Evolutionary conservation across 352 stramenopile genomes (phyloP).

Genomic region (Pythium phragmitis): DNA sequence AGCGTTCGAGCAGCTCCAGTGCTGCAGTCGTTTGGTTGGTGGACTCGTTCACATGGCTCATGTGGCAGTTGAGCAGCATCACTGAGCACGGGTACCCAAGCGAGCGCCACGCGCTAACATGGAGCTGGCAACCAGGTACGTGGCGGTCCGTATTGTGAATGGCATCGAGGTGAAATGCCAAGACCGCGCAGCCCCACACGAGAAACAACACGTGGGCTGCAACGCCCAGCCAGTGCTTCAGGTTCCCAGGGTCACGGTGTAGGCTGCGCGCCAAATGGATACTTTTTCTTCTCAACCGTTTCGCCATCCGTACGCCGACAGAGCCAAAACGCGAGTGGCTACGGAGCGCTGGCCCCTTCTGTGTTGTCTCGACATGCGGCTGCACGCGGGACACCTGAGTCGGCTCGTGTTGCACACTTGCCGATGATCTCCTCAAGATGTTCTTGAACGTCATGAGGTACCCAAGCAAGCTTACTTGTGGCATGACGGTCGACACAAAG

Average conservation of each 20-base stretch:
- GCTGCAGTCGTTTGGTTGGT: not conserved
- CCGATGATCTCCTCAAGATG: slow-evolving; percentile 1
- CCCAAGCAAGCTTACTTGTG: slow-evolving; percentile 10
- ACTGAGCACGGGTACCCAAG: slow-evolving; percentile 16
- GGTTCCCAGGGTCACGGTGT: no score
- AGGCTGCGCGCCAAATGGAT: no score
- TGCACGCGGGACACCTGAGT: not conserved
- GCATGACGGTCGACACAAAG: slow-evolving; percentile 17
- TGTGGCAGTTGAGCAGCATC: slow-evolving; percentile 24
- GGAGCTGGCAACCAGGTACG: slow-evolving; percentile 4
- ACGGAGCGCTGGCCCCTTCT: no score
- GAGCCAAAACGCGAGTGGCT: no score
- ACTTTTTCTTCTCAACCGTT: no score
- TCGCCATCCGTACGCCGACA: no score
- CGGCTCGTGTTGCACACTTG: not conserved
- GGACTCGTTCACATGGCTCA: not conserved
- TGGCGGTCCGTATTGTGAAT: not conserved
- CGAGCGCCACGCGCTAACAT: slow-evolving; percentile 14
- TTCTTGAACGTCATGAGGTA: slow-evolving; percentile 20
- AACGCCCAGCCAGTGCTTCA: not conserved
- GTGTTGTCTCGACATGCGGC: no score
- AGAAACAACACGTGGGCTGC: not conserved
- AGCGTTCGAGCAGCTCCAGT: slow-evolving; percentile 8
- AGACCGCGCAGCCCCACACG: not conserved
- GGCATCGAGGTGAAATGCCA: slow-evolving; percentile 12